phyloP scores from a whole-genome alignment of 2,329 filamentous ascomycete genomes.

The Trichoderma simmonsii region DNA sequence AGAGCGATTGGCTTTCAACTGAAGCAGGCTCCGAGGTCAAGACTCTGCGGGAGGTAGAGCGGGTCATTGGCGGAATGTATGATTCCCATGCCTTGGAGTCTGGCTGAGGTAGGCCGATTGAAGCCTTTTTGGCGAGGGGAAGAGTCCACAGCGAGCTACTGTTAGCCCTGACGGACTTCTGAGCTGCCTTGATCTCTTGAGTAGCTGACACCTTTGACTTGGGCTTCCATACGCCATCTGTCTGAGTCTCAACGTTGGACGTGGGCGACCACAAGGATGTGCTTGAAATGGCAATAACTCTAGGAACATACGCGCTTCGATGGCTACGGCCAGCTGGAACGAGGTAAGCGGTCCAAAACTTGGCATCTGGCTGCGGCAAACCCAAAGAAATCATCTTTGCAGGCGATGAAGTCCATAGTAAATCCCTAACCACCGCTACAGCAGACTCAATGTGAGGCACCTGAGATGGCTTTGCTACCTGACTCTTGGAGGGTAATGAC shows the following conservation, averaged over 20 bases:
- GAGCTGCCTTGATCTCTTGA: neutral
- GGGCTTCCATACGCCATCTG: neutral
- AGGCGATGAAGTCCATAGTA: neutral
- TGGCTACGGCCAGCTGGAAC: neutral
- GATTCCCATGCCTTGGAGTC: neutral
- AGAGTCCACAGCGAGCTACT: neutral
- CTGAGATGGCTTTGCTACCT: neutral
- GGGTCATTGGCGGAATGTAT: neutral
- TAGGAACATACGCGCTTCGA: neutral
- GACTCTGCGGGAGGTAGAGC: neutral
- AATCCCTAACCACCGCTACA: neutral
- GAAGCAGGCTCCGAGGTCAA: neutral
- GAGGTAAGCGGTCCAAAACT: neutral
- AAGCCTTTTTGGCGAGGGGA: neutral
- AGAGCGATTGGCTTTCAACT: constrained; percentile 1
- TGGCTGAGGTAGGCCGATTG: constrained; percentile 3
- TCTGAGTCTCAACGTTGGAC: neutral
- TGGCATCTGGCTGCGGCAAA: neutral
- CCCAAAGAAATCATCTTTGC: neutral
- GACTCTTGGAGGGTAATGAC: neutral
- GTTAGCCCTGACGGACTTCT: neutral
- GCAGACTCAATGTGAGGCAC: neutral
- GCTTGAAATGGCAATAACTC: neutral
- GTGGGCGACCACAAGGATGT: neutral
- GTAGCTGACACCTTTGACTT: neutral